Percentiles rank a stretch among this genome's conserved stretches.
Conservation (phyloP, 2,329 filamentous ascomycete genomes). For the Magnaporthiopsis poae region DNA sequence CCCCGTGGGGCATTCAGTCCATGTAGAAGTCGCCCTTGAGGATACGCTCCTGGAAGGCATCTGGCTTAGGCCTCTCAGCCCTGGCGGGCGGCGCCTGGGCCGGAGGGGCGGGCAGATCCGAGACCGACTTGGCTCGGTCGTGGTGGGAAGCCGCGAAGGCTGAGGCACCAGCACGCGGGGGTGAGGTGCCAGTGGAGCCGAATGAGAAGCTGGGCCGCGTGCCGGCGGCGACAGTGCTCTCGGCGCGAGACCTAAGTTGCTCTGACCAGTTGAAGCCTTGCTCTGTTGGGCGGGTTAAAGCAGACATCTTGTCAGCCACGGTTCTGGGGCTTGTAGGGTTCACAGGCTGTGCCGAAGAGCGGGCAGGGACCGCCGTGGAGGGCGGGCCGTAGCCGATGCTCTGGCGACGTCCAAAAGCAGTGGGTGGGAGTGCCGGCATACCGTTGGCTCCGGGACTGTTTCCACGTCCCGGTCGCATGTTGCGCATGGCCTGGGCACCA, state of each 20-base stretch:
- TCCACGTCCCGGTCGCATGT: slow-evolving; percentile 49
- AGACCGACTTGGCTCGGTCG: slow-evolving; percentile 61
- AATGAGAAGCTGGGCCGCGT: slow-evolving; percentile 51
- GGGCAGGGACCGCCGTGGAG: slow-evolving; percentile 3
- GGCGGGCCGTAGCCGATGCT: slow-evolving; percentile 12
- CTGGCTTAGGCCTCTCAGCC: slow-evolving; percentile 59
- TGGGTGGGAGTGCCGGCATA: slow-evolving; percentile 39
- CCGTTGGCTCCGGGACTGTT: slow-evolving; percentile 54
- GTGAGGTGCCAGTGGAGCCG: slow-evolving; percentile 34
- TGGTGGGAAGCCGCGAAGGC: slow-evolving; percentile 31
- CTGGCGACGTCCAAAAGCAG: slow-evolving; percentile 21
- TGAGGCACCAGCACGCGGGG: slow-evolving; percentile 25
- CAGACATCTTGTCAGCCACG: slow-evolving; percentile 54
- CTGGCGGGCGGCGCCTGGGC: slow-evolving; percentile 40
- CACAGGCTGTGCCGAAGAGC: neutral
- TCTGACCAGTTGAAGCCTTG: slow-evolving; percentile 97
- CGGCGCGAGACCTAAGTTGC: slow-evolving; percentile 82
- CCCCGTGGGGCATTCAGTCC: slow-evolving; percentile 49
- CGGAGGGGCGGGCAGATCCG: slow-evolving; percentile 50
- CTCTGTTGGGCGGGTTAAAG: slow-evolving; percentile 50
- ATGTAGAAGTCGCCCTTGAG: slow-evolving; percentile 97
- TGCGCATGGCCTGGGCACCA: slow-evolving; percentile 67
- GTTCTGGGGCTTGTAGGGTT: slow-evolving; percentile 31
- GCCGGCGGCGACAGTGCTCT: slow-evolving; percentile 57
- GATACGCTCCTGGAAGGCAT: slow-evolving; percentile 93